Evolutionary conservation across 2,329 filamentous ascomycete genomes (phyloP), one percentile per base, ranked within the genome.

Genomic region (Ascochyta viciae-villosae): DNA sequence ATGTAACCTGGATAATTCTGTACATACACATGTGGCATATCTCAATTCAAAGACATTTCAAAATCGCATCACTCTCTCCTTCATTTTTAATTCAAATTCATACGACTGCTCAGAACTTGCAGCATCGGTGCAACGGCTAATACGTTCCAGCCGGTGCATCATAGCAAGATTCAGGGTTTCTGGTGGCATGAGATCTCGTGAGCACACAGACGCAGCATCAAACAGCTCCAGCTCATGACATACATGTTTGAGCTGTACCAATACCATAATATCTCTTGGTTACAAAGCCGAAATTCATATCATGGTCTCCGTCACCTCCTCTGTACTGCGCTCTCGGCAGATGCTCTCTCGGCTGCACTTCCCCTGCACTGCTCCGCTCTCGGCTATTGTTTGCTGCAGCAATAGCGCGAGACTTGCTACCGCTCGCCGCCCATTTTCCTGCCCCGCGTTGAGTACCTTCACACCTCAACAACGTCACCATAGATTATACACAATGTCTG

Each of bases 401-500:
- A n/a, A 45, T 64, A 66, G 64, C 61, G 62, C 34, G 56, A 47
- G 41, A 38, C 50, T 53, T 52, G 50, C 41, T 57, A 44, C 55
- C 56, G 55, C 62, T 61, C 62, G 51, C 34, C 54, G 39, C 47
- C 57, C 49, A 61, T 55, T 61, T 63, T 58, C 57, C 58, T 60
- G 57, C 54, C 56, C 62, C 59, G 58, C 63, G 53, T 54, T 51
- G 26, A 52, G 55, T 52, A 58, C 57, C 44, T 64, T 58, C 47
- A 60, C 50, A 53, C 44, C 51, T 46, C 41, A 47, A 50, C 56
- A 53, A 62, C 58, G 58, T 49, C 63, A 65, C 61, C 60, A 53
- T 49, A 44, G n/a, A 39, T 60, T 29, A 54, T 40, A 51, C 44
- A 80, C 71, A 73, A 96, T 96, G 91, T 84, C 90, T 74, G 78